Base-by-base conservation (phyloP, 371 early-diverging fungal genomes). In the Chytridium lagenaria region DNA sequence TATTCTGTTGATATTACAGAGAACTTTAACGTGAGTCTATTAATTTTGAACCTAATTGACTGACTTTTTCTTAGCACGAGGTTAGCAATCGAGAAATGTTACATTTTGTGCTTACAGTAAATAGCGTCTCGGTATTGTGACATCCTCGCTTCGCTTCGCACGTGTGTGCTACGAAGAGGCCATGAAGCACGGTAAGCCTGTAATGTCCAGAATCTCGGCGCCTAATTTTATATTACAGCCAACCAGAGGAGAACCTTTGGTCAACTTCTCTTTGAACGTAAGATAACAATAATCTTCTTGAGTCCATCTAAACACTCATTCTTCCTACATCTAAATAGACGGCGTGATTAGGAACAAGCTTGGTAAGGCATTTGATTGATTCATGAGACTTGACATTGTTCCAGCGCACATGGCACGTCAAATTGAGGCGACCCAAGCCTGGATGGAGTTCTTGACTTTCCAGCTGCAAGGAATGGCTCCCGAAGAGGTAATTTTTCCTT, bases 361-460 rank as follows among this genome's bases (percentile, higher is more conserved):
- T 23, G 55, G 30, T 55, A 16, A 55, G 55, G n/a, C n/a, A n/a
- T n/a, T n/a, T n/a, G n/a, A n/a, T n/a, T n/a, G n/a, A n/a, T n/a
- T n/a, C n/a, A n/a, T n/a, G n/a, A n/a, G n/a, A n/a, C n/a, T n/a
- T n/a, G n/a, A n/a, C n/a, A n/a, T n/a, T n/a, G n/a, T n/a, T n/a
- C n/a, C n/a, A n/a, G 84, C 80, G 5, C 49, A 76, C 34, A 86
- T 83, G 86, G 81, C 70, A 44, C 50, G 71, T 82, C 37, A 78
- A 82, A 74, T 90, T 36, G 91, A 92, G 71, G 77, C 88, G 0
- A 78, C 85, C 28, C 85, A 89, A 3, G 82, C 85, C 65, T 90
- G 89, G 89, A 70, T 88, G 28, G 92, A 91, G 67, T 81, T 78
- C 61, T 81, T 90, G 50, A 83, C 85, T 5, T 90, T 80, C 73